Evolutionary conservation across 2,329 filamentous ascomycete species (phyloP).

Genomic region (Zasmidium citrigriseum): DNA sequence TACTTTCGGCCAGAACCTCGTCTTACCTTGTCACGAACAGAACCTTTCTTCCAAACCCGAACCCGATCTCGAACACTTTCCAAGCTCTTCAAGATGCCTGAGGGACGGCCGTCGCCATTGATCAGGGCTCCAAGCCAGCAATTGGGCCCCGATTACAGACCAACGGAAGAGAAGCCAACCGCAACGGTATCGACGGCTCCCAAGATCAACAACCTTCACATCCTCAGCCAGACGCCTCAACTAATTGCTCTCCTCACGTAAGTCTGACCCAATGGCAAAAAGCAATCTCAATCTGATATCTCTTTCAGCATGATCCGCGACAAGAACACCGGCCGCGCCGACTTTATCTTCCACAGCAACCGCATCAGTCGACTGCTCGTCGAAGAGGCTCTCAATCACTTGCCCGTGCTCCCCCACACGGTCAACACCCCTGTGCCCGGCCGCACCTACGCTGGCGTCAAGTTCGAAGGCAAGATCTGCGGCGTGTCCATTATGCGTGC

Average conservation of each 20-base stretch:
- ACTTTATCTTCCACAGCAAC: slow-evolving; percentile 99
- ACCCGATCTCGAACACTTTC: background rate
- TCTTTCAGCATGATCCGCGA: slow-evolving; percentile 84
- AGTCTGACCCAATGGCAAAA: slow-evolving; percentile 44
- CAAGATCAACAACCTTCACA: slow-evolving; percentile 81
- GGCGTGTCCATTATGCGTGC: slow-evolving; percentile 98
- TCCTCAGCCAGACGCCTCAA: slow-evolving; percentile 90
- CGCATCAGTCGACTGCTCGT: slow-evolving; percentile 95
- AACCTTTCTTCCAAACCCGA: background rate
- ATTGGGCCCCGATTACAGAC: slow-evolving; percentile 78
- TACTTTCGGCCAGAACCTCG: background rate
- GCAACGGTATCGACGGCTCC: slow-evolving; percentile 81
- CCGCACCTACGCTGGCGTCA: slow-evolving; percentile 82
- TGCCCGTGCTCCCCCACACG: slow-evolving; percentile 84
- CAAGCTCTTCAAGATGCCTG: slow-evolving; percentile 11
- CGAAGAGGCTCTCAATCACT: slow-evolving; percentile 94
- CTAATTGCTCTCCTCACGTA: slow-evolving; percentile 97
- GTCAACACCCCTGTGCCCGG: slow-evolving; percentile 85
- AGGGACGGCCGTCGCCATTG: slow-evolving; percentile 18
- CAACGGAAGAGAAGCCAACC: slow-evolving; percentile 69
- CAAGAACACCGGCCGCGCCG: slow-evolving; percentile 82
- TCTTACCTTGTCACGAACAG: background rate
- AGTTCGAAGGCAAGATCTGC: slow-evolving; percentile 97
- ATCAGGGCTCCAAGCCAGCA: slow-evolving; percentile 54
- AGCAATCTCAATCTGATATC: slow-evolving; percentile 10